Evolutionary conservation across 805 yeast genomes (phyloP).

Genomic region (Torulaspora delbrueckii): DNA sequence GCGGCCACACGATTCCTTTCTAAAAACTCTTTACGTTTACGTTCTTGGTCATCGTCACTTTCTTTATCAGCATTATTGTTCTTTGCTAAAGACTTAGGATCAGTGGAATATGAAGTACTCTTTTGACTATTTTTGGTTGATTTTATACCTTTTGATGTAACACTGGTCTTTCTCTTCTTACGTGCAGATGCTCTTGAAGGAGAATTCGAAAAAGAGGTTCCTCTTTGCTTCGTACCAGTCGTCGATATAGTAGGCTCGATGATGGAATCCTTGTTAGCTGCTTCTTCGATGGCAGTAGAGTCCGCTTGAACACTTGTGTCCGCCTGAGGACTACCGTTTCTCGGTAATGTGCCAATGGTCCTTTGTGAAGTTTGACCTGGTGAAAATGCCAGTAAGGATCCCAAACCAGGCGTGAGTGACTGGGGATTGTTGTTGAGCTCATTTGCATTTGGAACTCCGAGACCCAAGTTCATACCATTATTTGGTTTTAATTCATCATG

Average conservation of each 20-base stretch:
- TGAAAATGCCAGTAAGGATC: slow-evolving; percentile 9
- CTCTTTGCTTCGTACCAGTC: slow-evolving; percentile 3
- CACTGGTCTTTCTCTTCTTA: slow-evolving; percentile 10
- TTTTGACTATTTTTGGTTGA: slow-evolving; percentile 12
- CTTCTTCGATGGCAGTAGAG: background rate
- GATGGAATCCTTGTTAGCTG: background rate
- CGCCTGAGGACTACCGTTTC: background rate
- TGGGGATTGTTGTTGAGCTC: slow-evolving; percentile 1
- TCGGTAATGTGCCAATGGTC: background rate
- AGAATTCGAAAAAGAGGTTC: slow-evolving; percentile 4
- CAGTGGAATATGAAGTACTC: slow-evolving; percentile 6
- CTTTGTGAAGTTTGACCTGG: slow-evolving; percentile 1
- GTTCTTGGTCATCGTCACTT: slow-evolving; percentile 66
- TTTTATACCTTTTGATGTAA: slow-evolving; percentile 8
- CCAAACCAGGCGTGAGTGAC: slow-evolving; percentile 12
- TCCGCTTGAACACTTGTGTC: background rate
- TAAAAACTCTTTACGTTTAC: slow-evolving; percentile 58
- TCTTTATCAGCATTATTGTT: slow-evolving; percentile 18
- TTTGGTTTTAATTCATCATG: slow-evolving; percentile 1
- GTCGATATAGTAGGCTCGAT: slow-evolving; percentile 3
- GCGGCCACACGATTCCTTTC: slow-evolving; percentile 96
- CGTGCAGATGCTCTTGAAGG: slow-evolving; percentile 5
- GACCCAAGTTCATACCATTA: background rate
- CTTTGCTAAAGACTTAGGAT: background rate
- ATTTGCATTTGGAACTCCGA: background rate